These are phyloP conservation scores for Microascus cirrosus DNA, from an alignment of 2,329 filamentous ascomycete genomes.

Conservation along the genomic window DNA sequence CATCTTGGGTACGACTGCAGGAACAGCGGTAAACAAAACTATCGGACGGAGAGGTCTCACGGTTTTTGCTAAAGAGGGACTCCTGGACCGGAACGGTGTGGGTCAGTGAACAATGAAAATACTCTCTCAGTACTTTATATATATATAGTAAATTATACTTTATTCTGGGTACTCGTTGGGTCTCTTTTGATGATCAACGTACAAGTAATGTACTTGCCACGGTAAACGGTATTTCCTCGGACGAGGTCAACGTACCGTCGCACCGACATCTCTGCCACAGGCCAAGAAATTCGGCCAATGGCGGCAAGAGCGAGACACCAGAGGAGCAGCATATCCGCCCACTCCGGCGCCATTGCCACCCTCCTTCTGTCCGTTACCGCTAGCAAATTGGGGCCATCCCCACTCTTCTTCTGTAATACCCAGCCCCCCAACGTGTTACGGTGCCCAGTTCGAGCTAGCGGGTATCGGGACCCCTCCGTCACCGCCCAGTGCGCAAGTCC, in stretches of 20 bases:
- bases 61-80: too few relatives aligned
- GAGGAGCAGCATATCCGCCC: constrained; percentile 4
- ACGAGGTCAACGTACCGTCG: too few relatives aligned
- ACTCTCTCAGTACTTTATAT: too few relatives aligned
- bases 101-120: too few relatives aligned
- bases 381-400: neutral
- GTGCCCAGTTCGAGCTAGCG: neutral
- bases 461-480: neutral
- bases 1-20: neutral
- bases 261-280: neutral
- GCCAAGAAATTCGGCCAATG: neutral
- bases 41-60: neutral
- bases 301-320: neutral
- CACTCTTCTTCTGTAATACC: neutral
- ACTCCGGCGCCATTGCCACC: constrained; percentile 3
- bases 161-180: too few relatives aligned
- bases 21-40: neutral
- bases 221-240: too few relatives aligned
- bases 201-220: too few relatives aligned
- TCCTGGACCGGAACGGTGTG: too few relatives aligned
- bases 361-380: constrained; percentile 1
- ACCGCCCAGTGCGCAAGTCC: neutral
- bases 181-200: too few relatives aligned
- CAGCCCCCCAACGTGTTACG: neutral
- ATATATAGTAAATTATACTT: too few relatives aligned